Evolutionary conservation across 1,284 basidiomycete species (phyloP), one percentile per base, ranked within the genome.

Genomic region (Cutaneotrichosporon mucoides): DNA sequence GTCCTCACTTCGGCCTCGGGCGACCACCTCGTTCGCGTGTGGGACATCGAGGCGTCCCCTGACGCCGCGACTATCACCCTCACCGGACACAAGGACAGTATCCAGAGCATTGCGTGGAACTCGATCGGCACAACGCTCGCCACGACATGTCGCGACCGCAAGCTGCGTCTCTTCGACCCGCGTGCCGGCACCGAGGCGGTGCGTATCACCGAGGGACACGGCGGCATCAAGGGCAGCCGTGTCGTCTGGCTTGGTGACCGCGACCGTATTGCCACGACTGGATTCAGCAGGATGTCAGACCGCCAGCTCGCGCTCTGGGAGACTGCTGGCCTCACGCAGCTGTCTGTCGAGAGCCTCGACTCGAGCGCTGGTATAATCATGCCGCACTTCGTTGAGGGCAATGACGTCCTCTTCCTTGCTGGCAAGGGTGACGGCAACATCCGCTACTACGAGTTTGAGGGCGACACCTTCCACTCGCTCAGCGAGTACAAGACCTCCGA

Each of bases 301-400:
- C 84, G 94, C 9, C 92, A 98, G 78, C 83, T 94, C 59, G 84
- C 83, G 60, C 79, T 98, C 45, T 95, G 92, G 92, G 91, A 95
- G 71, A 85, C 88, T 1, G 83, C 85, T 4, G 82, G 84, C 16
- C 76, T 95, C 60, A 81, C 74, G 49, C 89, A 85, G 73, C 68
- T 92, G 66, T 92, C 92, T 80, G 90, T 85, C 60, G 81, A 85
- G 56, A 83, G 82, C 24, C 82, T 95, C 63, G 93, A 96, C 78
- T 90, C 92, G 75, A 89, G 88, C 57, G 86, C 91, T 69, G 94
- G 95, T 52, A 91, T 97, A 43, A 79, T 96, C 55, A 97, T 98
- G 92, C 95, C 95, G 1, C 97, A 95, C 85, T 99, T 91, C 86
- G 87, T 85, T 50, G 93, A 97, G 59, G 83, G 82, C 68, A 96